These are phyloP conservation scores for Ogataea neopini DNA, from an alignment of 805 yeast species.

Conservation along the genomic window DNA sequence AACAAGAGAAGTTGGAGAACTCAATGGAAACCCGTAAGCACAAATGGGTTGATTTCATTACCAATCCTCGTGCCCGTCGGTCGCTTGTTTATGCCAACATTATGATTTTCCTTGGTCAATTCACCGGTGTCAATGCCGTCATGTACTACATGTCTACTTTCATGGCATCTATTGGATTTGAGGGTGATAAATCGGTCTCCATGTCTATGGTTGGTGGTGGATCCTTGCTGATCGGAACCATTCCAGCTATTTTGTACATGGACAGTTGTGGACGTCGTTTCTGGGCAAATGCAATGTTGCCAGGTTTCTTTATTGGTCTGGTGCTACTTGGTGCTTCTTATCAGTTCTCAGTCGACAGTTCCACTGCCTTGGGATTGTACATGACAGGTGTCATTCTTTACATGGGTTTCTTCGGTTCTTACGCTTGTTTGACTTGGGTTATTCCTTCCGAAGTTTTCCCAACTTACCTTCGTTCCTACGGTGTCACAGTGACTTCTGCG, in stretches of 20 bases:
- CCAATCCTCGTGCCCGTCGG: slow-evolving; percentile 59
- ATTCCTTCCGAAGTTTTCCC: slow-evolving; percentile 66
- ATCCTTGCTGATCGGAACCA: slow-evolving; percentile 59
- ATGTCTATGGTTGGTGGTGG: slow-evolving; percentile 75
- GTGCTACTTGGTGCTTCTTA: slow-evolving; percentile 62
- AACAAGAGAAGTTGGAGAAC: slow-evolving; percentile 39
- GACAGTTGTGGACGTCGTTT: slow-evolving; percentile 57
- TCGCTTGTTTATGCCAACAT: slow-evolving; percentile 57
- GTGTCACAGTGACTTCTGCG: slow-evolving; percentile 62
- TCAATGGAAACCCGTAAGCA: slow-evolving; percentile 36
- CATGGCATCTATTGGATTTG: slow-evolving; percentile 57
- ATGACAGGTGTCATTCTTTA: slow-evolving; percentile 63
- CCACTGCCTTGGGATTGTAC: slow-evolving; percentile 59
- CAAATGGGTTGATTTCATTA: slow-evolving; percentile 52
- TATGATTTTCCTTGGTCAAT: slow-evolving; percentile 62
- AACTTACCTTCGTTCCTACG: slow-evolving; percentile 57
- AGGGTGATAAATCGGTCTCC: slow-evolving; percentile 51
- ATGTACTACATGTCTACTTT: slow-evolving; percentile 64
- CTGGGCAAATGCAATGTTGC: slow-evolving; percentile 59
- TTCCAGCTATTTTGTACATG: slow-evolving; percentile 63
- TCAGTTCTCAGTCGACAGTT: slow-evolving; percentile 40
- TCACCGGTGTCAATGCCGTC: slow-evolving; percentile 68
- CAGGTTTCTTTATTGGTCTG: slow-evolving; percentile 60
- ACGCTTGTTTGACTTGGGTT: slow-evolving; percentile 69
- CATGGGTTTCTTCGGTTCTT: slow-evolving; percentile 66